Conservation (phyloP, 1,139 yeast genomes). For the Hemisphaericaspora xylanilytica region DNA sequence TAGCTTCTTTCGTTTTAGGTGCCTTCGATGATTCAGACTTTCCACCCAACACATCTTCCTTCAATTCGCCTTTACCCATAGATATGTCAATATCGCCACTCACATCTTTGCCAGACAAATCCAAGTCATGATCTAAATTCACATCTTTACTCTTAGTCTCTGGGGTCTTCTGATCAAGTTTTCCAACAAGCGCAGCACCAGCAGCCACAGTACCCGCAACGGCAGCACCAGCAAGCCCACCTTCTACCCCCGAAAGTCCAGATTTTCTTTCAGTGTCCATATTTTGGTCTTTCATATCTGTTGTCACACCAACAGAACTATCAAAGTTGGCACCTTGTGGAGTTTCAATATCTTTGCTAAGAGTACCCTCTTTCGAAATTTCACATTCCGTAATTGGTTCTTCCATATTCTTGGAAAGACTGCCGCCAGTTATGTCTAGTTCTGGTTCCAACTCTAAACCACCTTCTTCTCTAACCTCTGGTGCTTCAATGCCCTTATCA, state of each 20-base stretch:
- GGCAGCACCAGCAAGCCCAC: conserved; percentile 6
- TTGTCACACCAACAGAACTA: neutral
- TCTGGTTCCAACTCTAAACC: neutral
- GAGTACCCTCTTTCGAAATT: neutral
- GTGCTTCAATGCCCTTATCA: neutral
- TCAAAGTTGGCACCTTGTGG: neutral
- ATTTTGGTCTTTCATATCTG: neutral
- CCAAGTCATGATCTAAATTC: neutral
- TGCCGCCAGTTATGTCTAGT: neutral
- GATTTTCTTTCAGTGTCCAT: neutral
- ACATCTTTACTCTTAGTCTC: neutral
- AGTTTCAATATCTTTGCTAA: neutral
- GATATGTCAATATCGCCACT: neutral
- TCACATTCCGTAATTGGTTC: conserved; percentile 1
- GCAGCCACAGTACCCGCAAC: conserved; percentile 3
- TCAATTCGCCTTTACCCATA: neutral
- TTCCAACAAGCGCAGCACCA: conserved; percentile 5
- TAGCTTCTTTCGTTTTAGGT: no score
- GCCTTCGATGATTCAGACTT: no score
- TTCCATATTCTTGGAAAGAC: neutral
- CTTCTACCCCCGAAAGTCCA: neutral
- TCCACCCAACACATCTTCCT: no score
- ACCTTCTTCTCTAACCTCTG: neutral
- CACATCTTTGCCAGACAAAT: neutral
- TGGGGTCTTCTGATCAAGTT: neutral